These are phyloP conservation scores for Blastomyces gilchristii DNA, from an alignment of 2,329 filamentous ascomycete genomes.

Conservation along the genomic window DNA sequence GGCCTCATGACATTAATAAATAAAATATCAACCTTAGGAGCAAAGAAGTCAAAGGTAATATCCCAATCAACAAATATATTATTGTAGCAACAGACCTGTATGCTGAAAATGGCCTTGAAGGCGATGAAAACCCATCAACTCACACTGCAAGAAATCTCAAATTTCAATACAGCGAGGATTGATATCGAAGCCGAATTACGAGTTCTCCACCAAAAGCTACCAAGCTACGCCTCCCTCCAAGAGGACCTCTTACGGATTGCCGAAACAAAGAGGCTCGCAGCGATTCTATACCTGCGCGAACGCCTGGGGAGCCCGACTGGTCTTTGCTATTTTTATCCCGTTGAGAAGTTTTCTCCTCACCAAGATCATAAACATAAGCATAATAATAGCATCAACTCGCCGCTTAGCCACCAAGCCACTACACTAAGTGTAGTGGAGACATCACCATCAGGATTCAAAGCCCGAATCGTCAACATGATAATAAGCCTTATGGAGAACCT, in stretches of 20 bases:
- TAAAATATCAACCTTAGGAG: conserved; percentile 16
- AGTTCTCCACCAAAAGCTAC: conserved; percentile 15
- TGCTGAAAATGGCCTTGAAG: conserved; percentile 1
- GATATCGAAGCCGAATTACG: conserved; percentile 10
- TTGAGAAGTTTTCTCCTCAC: background rate
- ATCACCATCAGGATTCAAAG: conserved; percentile 11
- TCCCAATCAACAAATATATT: background rate
- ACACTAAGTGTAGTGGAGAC: background rate
- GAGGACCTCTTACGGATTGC: conserved; percentile 20
- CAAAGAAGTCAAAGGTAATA: conserved; percentile 11
- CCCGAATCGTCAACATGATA: conserved; percentile 15
- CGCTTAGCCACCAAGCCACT: background rate
- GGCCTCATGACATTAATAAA: conserved; percentile 23
- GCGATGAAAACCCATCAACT: conserved; percentile 10
- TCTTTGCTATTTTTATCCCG: conserved; percentile 2
- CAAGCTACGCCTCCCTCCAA: conserved; percentile 14
- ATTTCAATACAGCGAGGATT: conserved; percentile 7
- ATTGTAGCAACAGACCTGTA: background rate
- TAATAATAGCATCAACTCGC: conserved; percentile 1
- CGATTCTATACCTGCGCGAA: conserved; percentile 23
- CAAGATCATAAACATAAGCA: background rate
- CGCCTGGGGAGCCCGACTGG: conserved; percentile 15
- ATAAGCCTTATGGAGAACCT: conserved; percentile 18
- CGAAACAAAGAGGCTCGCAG: conserved; percentile 23
- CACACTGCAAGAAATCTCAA: conserved; percentile 6